Base-by-base conservation (phyloP, 2,329 filamentous ascomycete genomes). In the Polytolypa hystricis region DNA sequence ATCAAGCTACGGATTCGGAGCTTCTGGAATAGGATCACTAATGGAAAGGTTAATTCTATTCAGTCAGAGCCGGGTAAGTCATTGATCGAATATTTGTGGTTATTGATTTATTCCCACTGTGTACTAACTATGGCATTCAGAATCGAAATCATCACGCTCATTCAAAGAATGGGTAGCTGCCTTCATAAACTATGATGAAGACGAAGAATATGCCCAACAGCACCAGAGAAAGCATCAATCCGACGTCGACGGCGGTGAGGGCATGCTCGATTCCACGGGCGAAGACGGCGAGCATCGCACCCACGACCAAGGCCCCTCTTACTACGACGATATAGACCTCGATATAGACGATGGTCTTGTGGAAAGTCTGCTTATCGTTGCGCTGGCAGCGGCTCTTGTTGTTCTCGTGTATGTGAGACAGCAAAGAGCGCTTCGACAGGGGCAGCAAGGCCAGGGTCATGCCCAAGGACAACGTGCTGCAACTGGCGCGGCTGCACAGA, bases 21-120 rank as follows among this genome's bases (percentile, higher is more conserved):
- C 55, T 91, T 84, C 49, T 98, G 91, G 91, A 96, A 96, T 50
- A 86, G 81, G 0, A 66, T 96, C 44, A 94, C 85, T 0, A 76
- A 87, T 52, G 91, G 91, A n/a, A 76, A 80, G 14, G 75, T 96
- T 43, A 93, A 96, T 52, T 85, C 83, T 11, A 96, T 96, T 33
- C 80, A 84, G 50, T 84, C 93, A 46, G 89, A 95, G 44, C 81
- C 82, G 50, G 72, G 84, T 89, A 73, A 66, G 74, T 59, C 39
- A 23, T 14, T 27, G 23, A 14, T 38, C 16, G 21, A 17, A 17
- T 28, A 21, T 12, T 28, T 15, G 35, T 10, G 16, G 18, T 8
- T 30, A 10, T 11, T 10, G 19, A 11, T 17, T 38, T 32, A 31
- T 35, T 17, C 15, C 9, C n/a, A n/a, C n/a, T n/a, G n/a, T n/a